Evolutionary conservation across 2,329 filamentous ascomycete genomes (phyloP).

Genomic region (Cladorrhinum sp.): DNA sequence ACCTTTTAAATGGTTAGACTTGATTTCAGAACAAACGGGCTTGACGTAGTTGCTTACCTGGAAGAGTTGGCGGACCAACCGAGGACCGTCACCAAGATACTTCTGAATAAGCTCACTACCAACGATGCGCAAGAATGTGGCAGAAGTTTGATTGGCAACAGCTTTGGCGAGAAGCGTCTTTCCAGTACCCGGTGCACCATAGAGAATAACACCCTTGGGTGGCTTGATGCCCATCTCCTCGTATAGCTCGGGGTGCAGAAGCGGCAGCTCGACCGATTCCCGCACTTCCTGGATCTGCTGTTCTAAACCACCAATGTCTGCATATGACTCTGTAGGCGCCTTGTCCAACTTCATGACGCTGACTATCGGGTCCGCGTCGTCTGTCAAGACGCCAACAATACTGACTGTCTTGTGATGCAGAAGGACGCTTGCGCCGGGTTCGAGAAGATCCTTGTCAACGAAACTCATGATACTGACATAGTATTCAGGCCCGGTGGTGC

Average conservation of each 20-base stretch:
- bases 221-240: conserved; percentile 99
- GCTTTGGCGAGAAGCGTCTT: conserved; percentile 96
- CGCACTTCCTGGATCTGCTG: conserved; percentile 95
- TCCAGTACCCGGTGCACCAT: conserved; percentile 93
- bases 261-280: conserved; percentile 91
- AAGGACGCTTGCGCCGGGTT: conserved; percentile 91
- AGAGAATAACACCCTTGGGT: conserved; percentile 98
- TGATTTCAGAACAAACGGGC: too few relatives aligned
- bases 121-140: conserved; percentile 95
- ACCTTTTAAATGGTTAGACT: conserved; percentile 52
- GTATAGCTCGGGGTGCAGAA: conserved; percentile 94
- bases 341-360: conserved; percentile 99
- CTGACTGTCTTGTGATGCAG: conserved; percentile 97
- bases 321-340: conserved; percentile 95
- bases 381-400: conserved; percentile 93
- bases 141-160: conserved; percentile 97
- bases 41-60: conserved; percentile 49
- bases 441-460: conserved; percentile 96
- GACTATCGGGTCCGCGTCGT: conserved; percentile 91
- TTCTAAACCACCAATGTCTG: conserved; percentile 96
- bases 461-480: conserved; percentile 99
- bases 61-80: conserved; percentile 93
- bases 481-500: conserved; percentile 95
- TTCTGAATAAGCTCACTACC: conserved; percentile 98
- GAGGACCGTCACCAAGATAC: conserved; percentile 92